Evolutionary conservation across 371 early-diverging fungal species (phyloP), one percentile per base, ranked within the genome.

Genomic region (Dichotomocladium elegans): DNA sequence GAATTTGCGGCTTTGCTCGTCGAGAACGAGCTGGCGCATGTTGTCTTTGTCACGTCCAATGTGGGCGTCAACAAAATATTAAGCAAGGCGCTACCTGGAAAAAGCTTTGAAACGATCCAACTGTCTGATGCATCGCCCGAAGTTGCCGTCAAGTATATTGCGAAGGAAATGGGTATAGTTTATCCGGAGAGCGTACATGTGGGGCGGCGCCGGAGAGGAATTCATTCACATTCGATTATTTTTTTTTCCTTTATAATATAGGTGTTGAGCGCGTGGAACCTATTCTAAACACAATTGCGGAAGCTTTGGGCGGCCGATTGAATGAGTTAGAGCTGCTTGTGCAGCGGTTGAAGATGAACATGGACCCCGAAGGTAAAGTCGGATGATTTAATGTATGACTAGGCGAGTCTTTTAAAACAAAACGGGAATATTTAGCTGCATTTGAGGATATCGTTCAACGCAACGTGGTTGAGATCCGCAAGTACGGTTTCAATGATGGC

Each of bases 311-410:
- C 24, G 97, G 96, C n/a, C 82, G 96, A 3, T 65, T 92, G 37
- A 88, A 88, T 19, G 96, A 97, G 67, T 65, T 97, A 29, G 89
- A 93, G 60, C 64, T 89, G 5, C 74, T 94, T 60, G 83, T 92
- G 26, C 88, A 90, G 54, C 93, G 94, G 61, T 83, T 95, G 57
- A 80, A 86, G 51, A 80, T 89, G 21, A 87, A 91, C 29, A 78
- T 84, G 77, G 64, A 61, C 11, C 74, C 87, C 0, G 49, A 67
- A 33, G 79, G 89, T 87, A 73, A 55, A 55, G 27, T 28, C 15
- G 25, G 46, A 9, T 46, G 25, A 3, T 22, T 17, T 17, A 24
- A 15, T 8, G 25, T 53, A 5, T 53, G 25, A 35, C 35, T 35
- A 9, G 35, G 35, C 35, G 17, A n/a, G 14, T 30, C 14, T 14